Percentiles rank a stretch among this genome's conserved stretches.
Evolutionary conservation across 106 monocot genomes (phyloP).

Genomic region (Platanthera zijinensis): DNA sequence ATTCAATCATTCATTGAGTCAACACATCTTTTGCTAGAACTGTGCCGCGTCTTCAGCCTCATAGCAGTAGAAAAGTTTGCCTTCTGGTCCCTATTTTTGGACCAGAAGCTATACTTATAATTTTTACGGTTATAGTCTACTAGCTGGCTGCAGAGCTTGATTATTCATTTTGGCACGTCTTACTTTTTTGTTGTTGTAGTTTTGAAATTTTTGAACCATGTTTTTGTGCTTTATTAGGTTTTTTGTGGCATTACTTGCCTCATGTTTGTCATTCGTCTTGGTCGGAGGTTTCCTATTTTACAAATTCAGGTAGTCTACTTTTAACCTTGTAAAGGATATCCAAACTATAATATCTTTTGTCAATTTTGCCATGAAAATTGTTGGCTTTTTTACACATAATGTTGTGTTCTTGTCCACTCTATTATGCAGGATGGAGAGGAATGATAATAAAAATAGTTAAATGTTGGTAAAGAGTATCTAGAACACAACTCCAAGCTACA

Average conservation of each 20-base stretch:
- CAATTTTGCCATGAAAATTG: neutral
- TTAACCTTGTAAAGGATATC: neutral
- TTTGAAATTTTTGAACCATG: neutral
- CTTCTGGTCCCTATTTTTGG: neutral
- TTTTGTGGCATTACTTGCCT: conserved; percentile 56
- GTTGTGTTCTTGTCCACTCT: neutral
- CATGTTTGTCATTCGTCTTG: conserved; percentile 79
- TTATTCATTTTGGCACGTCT: neutral
- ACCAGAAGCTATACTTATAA: neutral
- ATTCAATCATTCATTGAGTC: no score
- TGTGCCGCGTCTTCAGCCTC: no score
- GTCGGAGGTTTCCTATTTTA: conserved; percentile 87
- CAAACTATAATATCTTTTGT: neutral
- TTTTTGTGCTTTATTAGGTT: conserved; percentile 35
- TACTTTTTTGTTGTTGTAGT: neutral
- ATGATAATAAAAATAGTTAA: neutral
- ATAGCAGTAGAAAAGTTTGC: no score
- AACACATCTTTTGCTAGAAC: no score
- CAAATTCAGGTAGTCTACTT: conserved; percentile 51
- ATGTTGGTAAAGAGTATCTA: neutral
- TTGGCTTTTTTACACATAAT: neutral
- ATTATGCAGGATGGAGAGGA: neutral
- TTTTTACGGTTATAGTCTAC: neutral
- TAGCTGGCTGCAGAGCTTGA: neutral
- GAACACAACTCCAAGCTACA: neutral